Conservation (phyloP, 192 early-diverging fungal species). For the Linnemannia schmuckeri region DNA sequence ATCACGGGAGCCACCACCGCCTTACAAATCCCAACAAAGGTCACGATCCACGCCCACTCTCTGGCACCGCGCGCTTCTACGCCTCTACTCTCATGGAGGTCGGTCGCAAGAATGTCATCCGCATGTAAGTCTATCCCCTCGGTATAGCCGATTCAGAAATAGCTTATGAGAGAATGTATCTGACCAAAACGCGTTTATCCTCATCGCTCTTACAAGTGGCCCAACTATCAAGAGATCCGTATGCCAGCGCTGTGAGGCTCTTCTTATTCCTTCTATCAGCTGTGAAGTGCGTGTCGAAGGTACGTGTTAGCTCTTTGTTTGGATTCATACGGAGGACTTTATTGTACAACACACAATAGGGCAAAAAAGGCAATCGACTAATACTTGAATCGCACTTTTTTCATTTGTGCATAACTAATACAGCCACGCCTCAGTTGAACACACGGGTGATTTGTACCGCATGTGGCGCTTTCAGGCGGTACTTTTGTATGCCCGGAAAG, state of each 20-base stretch:
- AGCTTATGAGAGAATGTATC: not conserved
- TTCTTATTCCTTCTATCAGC: constrained; percentile 67
- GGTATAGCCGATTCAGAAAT: not conserved
- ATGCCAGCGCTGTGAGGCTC: constrained; percentile 68
- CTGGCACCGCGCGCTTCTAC: constrained; percentile 62
- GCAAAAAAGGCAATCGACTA: not conserved
- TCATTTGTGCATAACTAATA: not conserved
- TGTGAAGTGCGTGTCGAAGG: constrained; percentile 57
- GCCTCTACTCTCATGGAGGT: constrained; percentile 62
- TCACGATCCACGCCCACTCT: constrained; percentile 2
- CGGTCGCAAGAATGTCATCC: constrained; percentile 64
- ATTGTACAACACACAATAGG: not conserved
- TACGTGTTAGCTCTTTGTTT: constrained; percentile 18
- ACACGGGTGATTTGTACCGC: constrained; percentile 51
- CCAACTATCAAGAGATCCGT: constrained; percentile 67
- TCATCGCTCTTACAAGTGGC: constrained; percentile 49
- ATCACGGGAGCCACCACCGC: constrained; percentile 10
- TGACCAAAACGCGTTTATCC: too few species aligned
- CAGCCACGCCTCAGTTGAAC: constrained; percentile 53
- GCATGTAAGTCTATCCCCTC: constrained; percentile 55
- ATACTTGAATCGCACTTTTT: not conserved
- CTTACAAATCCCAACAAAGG: not conserved
- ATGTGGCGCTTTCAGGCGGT: constrained; percentile 56
- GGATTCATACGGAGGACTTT: not conserved
- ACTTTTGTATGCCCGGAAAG: constrained; percentile 47